Conservation (phyloP, 257 asterid species). For the Scutellaria galericulata region DNA sequence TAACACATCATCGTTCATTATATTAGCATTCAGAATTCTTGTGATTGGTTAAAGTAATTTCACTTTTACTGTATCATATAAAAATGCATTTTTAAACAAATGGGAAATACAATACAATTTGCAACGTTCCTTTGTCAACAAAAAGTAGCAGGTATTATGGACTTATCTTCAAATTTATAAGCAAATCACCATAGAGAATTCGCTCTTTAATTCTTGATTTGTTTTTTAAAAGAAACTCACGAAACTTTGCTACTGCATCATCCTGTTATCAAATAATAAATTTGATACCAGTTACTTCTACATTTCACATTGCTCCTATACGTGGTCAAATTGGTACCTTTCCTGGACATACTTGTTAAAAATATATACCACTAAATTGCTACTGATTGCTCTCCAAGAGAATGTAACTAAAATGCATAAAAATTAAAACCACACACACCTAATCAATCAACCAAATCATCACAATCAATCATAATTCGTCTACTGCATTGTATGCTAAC, state of each 20-base stretch:
- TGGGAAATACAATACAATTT: not conserved
- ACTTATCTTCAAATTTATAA: slow-evolving; percentile 2
- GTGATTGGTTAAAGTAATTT: not conserved
- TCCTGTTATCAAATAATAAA: not conserved
- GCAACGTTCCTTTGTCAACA: slow-evolving; percentile 23
- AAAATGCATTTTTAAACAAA: not conserved
- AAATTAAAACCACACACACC: slow-evolving; percentile 16
- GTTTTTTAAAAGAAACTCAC: not conserved
- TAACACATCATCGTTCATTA: slow-evolving; percentile 5
- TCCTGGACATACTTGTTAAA: not conserved
- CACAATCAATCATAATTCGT: slow-evolving; percentile 8
- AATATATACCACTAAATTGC: slow-evolving; percentile 12
- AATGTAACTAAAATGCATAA: not conserved
- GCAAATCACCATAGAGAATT: slow-evolving; percentile 16
- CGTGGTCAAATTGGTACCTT: slow-evolving; percentile 5
- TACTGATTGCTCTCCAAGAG: slow-evolving; percentile 5
- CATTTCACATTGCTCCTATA: slow-evolving; percentile 10
- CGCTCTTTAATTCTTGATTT: not conserved
- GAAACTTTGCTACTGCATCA: not conserved
- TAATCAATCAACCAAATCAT: no score
- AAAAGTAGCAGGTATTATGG: slow-evolving; percentile 16
- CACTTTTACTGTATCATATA: not conserved
- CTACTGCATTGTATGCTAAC: slow-evolving; percentile 27
- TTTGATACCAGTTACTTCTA: not conserved
- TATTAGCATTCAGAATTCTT: slow-evolving; percentile 6